Evolutionary conservation across 371 early-diverging fungal species (phyloP), one percentile per base, ranked within the genome.

Genomic region (Mucor saturninus): DNA sequence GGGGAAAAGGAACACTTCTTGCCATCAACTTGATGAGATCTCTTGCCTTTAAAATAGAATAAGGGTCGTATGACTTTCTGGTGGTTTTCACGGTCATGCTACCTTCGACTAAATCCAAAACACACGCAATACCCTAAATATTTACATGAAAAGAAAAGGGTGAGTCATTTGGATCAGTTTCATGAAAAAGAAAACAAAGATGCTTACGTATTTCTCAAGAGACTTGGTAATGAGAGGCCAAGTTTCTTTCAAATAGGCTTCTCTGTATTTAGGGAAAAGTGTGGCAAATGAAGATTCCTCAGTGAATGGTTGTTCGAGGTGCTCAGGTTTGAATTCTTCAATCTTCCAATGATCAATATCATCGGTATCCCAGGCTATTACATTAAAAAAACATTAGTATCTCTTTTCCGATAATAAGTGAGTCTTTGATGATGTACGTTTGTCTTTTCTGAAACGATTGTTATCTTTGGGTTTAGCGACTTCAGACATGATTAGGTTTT

Each of bases 21-120:
- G 97, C 86, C 46, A 99, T 77, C 51, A 99, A 84, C 75, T 98
- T 97, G 73, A 99, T 93, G 67, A 99, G 69, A 75, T 99, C 99
- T 58, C 99, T 85, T 8, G 97, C 96, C 73, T 98, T 98, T 40
- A 99, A 74, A 61, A 99, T 94, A 32, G 92, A 84, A 81, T 95
- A 99, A 4, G 99, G 99, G 74, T 99, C 99, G 65, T 86, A 92
- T 32, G 99, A 96, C 73, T 98, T 96, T 67, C 93, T 86, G 0
- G 98, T 99, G 2, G 99, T 99, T 70, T 90, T 92, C 37, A 99
- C 98, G 1, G 96, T 94, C 95, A 99, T 98, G 65, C 91, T 89
- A 69, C 98, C 98, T 71, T 99, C 98, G 7, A 98, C 91, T 67
- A 96, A 85, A 84, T 99, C 95, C 58, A 99, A 84, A 28, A 89